Conservation (phyloP, 306 rosid species). For the Neltuma alba region DNA sequence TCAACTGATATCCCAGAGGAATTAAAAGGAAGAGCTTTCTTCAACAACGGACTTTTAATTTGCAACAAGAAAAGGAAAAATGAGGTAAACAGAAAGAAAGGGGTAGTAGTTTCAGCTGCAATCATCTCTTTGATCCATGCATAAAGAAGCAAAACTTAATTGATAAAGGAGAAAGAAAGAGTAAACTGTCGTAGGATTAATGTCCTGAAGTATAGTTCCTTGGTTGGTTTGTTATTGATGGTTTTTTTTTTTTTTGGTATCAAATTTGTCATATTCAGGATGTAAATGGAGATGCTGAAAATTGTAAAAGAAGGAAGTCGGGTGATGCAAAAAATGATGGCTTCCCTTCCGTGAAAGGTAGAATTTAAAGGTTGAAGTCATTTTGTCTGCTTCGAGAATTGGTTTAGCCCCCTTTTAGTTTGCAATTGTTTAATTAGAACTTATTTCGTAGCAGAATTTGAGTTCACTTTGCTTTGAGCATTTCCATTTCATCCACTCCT, state of each 20-base stretch:
- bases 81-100: constrained; percentile 44
- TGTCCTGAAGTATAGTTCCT: constrained; percentile 22
- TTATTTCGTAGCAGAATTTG: constrained; percentile 18
- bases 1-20: constrained; percentile 71
- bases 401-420: constrained; percentile 11
- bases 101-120: constrained; percentile 35
- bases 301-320: constrained; percentile 53
- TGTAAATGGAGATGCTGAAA: constrained; percentile 40
- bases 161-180: constrained; percentile 10
- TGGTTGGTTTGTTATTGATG: constrained; percentile 19
- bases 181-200: not conserved
- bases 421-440: not conserved
- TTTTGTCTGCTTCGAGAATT: constrained; percentile 24
- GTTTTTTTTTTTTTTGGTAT: constrained; percentile 24
- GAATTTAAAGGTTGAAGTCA: constrained; percentile 30
- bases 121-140: not conserved
- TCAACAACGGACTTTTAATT: constrained; percentile 69
- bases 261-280: constrained; percentile 56
- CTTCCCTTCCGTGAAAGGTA: constrained; percentile 53
- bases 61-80: constrained; percentile 70
- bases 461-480: constrained; percentile 16
- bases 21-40: constrained; percentile 59
- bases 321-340: constrained; percentile 39
- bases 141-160: constrained; percentile 5
- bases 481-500: not conserved